Percentiles rank a stretch among this genome's conserved stretches.
Conservation (phyloP, 768 basidiomycete genomes). For the Hygrocybe coccinea region DNA sequence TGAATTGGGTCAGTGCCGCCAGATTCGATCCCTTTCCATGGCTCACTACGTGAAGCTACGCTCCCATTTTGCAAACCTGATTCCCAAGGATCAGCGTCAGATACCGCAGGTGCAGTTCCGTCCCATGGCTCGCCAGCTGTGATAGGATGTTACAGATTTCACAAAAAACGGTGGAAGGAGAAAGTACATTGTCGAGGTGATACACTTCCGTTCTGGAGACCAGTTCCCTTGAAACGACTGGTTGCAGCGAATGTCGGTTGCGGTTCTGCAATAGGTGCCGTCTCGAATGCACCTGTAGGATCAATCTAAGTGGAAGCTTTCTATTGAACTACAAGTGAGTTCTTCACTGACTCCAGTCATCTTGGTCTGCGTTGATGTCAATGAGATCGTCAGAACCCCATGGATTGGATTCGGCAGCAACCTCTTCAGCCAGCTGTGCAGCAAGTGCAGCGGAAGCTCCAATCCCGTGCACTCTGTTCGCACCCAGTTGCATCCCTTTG, state of each 20-base stretch:
- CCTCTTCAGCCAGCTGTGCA: slow-evolving; percentile 57
- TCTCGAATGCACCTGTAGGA: slow-evolving; percentile 68
- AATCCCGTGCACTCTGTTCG: slow-evolving; percentile 41
- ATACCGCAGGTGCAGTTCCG: too few relatives aligned
- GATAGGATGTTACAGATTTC: background rate
- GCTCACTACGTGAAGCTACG: too few relatives aligned
- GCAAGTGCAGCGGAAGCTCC: slow-evolving; percentile 37
- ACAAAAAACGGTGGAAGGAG: background rate
- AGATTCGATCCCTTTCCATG: too few relatives aligned
- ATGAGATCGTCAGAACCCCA: slow-evolving; percentile 84
- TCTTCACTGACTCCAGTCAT: slow-evolving; percentile 83
- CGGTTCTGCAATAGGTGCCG: slow-evolving; percentile 34
- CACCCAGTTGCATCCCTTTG: slow-evolving; percentile 69
- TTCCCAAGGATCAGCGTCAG: too few relatives aligned
- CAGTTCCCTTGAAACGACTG: background rate
- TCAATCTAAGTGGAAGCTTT: background rate
- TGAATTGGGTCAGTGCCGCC: too few relatives aligned
- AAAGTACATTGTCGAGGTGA: background rate
- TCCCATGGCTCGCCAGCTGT: too few relatives aligned
- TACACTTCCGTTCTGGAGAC: background rate
- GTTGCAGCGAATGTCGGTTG: slow-evolving; percentile 9
- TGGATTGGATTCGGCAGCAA: slow-evolving; percentile 44
- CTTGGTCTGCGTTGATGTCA: slow-evolving; percentile 88
- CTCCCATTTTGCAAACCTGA: too few relatives aligned
- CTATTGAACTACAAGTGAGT: background rate